phyloP scores from a whole-genome alignment of 108 stramenopile genomes.

The Thalassiosira profunda region DNA sequence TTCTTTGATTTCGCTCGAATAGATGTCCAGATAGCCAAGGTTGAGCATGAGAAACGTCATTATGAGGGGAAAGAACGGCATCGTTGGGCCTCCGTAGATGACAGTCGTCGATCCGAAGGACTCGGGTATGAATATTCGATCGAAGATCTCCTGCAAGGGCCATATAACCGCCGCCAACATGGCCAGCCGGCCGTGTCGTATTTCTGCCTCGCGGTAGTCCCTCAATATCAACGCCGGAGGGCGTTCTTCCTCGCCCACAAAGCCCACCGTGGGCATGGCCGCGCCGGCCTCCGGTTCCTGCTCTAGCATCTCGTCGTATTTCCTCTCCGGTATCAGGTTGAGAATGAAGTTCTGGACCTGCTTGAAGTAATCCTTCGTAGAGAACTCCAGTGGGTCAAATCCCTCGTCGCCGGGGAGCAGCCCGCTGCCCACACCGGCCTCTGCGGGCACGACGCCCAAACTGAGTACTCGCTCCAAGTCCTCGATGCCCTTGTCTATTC shows the following conservation, averaged over 20 bases:
- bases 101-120: constrained; percentile 61
- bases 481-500: constrained; percentile 59
- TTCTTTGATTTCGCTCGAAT: constrained; percentile 76
- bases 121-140: constrained; percentile 71
- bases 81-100: constrained; percentile 72
- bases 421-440: constrained; percentile 81
- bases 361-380: constrained; percentile 75
- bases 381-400: constrained; percentile 83
- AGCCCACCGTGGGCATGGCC: constrained; percentile 31
- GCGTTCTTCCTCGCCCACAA: constrained; percentile 46
- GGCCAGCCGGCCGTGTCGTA: constrained; percentile 90
- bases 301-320: constrained; percentile 6
- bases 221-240: constrained; percentile 78
- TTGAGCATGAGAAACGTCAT: constrained; percentile 87
- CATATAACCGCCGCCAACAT: constrained; percentile 91
- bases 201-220: constrained; percentile 91
- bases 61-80: constrained; percentile 78
- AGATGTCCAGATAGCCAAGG: constrained; percentile 88
- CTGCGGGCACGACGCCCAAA: constrained; percentile 68
- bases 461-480: constrained; percentile 70
- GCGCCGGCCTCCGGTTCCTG: constrained; percentile 28
- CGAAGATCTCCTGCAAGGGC: constrained; percentile 86
- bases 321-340: constrained; percentile 54
- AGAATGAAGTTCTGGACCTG: constrained; percentile 58
- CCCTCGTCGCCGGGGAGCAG: constrained; percentile 85